Evolutionary conservation across 2,329 filamentous ascomycete genomes (phyloP).

Genomic region (Penicillium verrucosum): DNA sequence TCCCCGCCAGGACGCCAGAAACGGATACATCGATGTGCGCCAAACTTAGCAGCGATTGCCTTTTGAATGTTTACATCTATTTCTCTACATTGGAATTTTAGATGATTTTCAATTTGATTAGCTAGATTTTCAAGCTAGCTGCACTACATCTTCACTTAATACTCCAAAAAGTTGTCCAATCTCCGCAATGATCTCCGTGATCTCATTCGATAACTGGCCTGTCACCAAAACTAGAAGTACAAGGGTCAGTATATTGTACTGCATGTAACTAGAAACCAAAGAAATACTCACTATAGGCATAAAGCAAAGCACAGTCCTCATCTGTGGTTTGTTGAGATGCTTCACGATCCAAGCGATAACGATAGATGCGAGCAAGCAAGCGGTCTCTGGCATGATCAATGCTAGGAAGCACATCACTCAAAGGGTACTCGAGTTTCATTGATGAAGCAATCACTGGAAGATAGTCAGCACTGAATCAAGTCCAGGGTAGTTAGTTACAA

Average conservation of each 20-base stretch:
- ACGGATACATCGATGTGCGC: conserved; percentile 15
- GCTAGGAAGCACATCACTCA: conserved; percentile 83
- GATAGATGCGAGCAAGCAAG: conserved; percentile 80
- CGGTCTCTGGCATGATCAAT: conserved; percentile 77
- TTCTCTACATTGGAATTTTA: background rate
- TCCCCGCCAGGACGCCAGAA: conserved; percentile 32
- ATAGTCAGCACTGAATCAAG: conserved; percentile 26
- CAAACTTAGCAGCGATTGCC: conserved; percentile 7
- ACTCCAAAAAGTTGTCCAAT: conserved; percentile 61
- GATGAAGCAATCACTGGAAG: conserved; percentile 81
- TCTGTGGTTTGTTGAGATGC: conserved; percentile 46
- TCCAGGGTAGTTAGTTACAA: background rate
- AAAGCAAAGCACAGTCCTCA: conserved; percentile 82
- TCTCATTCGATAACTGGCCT: conserved; percentile 56
- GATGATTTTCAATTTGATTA: background rate
- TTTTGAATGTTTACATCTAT: conserved; percentile 30
- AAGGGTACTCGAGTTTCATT: conserved; percentile 89
- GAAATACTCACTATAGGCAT: conserved; percentile 69
- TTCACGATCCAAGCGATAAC: conserved; percentile 70
- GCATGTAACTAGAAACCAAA: background rate
- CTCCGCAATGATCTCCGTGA: conserved; percentile 52
- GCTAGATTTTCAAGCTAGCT: conserved; percentile 45
- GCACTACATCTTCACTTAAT: conserved; percentile 59
- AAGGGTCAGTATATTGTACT: conserved; percentile 2
- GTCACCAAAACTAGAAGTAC: conserved; percentile 55